Base-by-base conservation (phyloP, 805 yeast genomes). In the Kuraishia molischiana region DNA sequence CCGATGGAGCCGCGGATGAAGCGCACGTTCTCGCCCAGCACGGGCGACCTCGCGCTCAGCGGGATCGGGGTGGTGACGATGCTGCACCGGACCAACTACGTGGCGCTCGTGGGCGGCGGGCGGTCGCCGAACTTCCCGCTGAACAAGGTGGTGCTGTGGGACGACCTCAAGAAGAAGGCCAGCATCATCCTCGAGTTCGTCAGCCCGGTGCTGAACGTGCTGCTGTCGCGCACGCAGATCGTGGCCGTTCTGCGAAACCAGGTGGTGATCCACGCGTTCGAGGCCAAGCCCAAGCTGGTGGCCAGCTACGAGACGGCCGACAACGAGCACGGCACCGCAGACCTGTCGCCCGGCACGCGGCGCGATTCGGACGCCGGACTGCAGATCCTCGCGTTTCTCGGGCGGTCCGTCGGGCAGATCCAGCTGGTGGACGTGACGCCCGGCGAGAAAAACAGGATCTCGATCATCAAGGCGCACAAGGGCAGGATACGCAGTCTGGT, bases 91-190 rank as follows among this genome's bases (percentile, higher is more conserved):
- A 87, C 97, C 0, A 90, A 90, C 59, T 89, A 87, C 53, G 67
- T 90, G 38, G 95, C 90, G 1, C 60, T 92, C 32, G 85, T 87
- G 0, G 96, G 97, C 1, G 96, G 96, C 14, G 96, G 96, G 1
- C 68, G 71, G 44, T 70, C 69, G 41, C 96, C 96, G 18, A 69
- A 74, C 43, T 85, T 76, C 50, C 83, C 95, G 1, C 67, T 74
- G 46, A 85, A 85, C 59, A 84, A 83, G 54, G 72, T 87, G 29
- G 70, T 86, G 26, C 79, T 90, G 14, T 92, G 96, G 95, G 97
- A 90, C 58, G 97, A 90, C 54, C 58, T 85, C 42, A 84, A 85
- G 57, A 72, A 79, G 44, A 78, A 77, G 46, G 78, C 79, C 21
- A 81, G 89, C 3, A 64, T 85, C 15, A 70, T 72, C 28, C 59